Evolutionary conservation across 768 basidiomycete species (phyloP).

Genomic region (Cystofilobasidium bisporidii): DNA sequence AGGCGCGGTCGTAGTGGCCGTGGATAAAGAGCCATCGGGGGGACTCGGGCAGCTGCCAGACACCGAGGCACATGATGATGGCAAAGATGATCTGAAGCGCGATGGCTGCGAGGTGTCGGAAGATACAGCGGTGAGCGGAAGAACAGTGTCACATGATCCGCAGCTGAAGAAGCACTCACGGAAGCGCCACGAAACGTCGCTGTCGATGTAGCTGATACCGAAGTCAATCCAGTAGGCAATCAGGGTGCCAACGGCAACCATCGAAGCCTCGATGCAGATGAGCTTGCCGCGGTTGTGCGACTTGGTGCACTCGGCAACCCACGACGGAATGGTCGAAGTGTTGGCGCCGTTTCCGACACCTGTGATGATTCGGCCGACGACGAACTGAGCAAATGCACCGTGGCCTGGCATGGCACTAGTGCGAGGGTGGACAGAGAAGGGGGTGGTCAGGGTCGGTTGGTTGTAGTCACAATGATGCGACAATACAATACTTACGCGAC

Average conservation of each 20-base stretch:
- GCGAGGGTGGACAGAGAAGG: no score
- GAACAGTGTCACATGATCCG: no score
- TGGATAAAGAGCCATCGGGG: slow-evolving; percentile 44
- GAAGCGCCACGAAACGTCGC: slow-evolving; percentile 43
- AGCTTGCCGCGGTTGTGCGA: slow-evolving; percentile 44
- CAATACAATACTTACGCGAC: slow-evolving; percentile 34
- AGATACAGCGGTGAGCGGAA: slow-evolving; percentile 31
- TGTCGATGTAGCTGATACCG: slow-evolving; percentile 42
- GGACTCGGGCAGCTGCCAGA: slow-evolving; percentile 41
- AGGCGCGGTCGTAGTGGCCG: slow-evolving; percentile 34
- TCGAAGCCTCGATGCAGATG: slow-evolving; percentile 44
- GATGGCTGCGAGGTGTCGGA: background rate
- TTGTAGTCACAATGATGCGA: no score
- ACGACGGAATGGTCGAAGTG: slow-evolving; percentile 46
- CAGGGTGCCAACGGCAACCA: slow-evolving; percentile 42
- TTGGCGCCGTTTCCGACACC: slow-evolving; percentile 40
- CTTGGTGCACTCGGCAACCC: slow-evolving; percentile 46
- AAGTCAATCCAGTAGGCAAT: slow-evolving; percentile 44
- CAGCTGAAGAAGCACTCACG: slow-evolving; percentile 36
- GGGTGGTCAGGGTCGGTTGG: no score
- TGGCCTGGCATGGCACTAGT: slow-evolving; percentile 35
- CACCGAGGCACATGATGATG: slow-evolving; percentile 39
- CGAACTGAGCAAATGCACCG: slow-evolving; percentile 41
- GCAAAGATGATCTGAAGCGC: slow-evolving; percentile 40
- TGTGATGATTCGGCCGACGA: slow-evolving; percentile 35